Conservation (phyloP, 352 stramenopile genomes). For the Pythium periplocum region DNA sequence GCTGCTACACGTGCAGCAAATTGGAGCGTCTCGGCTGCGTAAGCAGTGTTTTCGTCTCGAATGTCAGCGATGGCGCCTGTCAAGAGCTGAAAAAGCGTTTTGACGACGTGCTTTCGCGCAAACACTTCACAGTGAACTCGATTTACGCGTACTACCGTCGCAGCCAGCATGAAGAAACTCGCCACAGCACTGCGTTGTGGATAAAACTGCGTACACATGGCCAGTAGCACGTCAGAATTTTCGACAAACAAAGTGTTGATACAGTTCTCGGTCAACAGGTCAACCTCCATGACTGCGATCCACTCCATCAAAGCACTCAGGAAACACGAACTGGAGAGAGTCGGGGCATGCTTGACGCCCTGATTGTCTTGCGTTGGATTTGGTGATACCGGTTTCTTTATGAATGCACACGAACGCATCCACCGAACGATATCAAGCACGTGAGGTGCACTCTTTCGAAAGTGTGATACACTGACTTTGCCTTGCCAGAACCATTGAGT, state of each 20-base stretch:
- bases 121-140: conserved; percentile 27
- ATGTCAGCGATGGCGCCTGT: neutral
- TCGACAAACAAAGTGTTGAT: conserved; percentile 29
- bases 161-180: conserved; percentile 24
- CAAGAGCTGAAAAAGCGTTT: conserved; percentile 10
- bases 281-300: conserved; percentile 23
- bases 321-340: conserved; percentile 15
- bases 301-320: conserved; percentile 24
- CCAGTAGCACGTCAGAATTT: conserved; percentile 22
- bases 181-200: conserved; percentile 10
- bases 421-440: conserved; percentile 17
- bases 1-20: conserved; percentile 18
- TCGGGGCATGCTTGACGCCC: neutral
- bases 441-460: conserved; percentile 14
- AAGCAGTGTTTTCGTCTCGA: neutral
- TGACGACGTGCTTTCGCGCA: conserved; percentile 18
- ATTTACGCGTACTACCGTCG: conserved; percentile 19
- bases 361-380: neutral
- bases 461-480: conserved; percentile 13
- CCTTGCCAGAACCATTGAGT: conserved; percentile 31
- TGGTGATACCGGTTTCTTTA: neutral
- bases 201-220: conserved; percentile 13
- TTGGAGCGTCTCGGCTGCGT: conserved; percentile 15
- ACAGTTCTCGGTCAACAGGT: conserved; percentile 25
- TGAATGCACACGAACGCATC: conserved; percentile 9